Percentiles rank a stretch among this genome's conserved stretches.
Evolutionary conservation across 306 rosid species (phyloP).

Genomic region (Benincasa hispida): DNA sequence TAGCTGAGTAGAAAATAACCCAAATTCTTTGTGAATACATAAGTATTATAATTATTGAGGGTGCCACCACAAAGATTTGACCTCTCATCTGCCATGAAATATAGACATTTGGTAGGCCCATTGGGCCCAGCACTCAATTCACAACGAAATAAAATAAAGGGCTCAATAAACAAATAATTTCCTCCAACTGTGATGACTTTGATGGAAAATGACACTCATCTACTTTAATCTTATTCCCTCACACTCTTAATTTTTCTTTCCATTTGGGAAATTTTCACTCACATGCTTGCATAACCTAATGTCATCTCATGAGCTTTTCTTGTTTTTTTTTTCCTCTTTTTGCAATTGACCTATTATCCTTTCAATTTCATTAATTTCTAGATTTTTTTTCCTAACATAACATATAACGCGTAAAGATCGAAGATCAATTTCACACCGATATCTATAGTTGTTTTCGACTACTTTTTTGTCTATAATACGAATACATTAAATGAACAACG

Average conservation of each 20-base stretch:
- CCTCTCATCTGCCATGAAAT: slow-evolving; percentile 24
- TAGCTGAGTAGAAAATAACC: not conserved
- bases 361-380: not conserved
- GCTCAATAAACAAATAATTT: slow-evolving; percentile 12
- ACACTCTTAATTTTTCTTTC: slow-evolving; percentile 2
- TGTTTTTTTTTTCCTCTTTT: not conserved
- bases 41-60: slow-evolving; percentile 22
- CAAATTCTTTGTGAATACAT: not conserved
- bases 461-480: not conserved
- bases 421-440: not conserved
- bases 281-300: not conserved
- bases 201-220: slow-evolving; percentile 36
- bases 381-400: not conserved
- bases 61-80: slow-evolving; percentile 31
- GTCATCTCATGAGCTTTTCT: not conserved
- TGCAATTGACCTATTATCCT: not conserved
- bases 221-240: slow-evolving; percentile 14
- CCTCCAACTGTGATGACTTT: not conserved
- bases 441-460: not conserved
- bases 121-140: slow-evolving; percentile 18
- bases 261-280: not conserved
- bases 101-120: slow-evolving; percentile 19
- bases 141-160: too few relatives aligned
- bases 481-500: not conserved
- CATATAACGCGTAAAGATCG: not conserved